Evolutionary conservation across 345 rosid genomes (phyloP).

Genomic region (Populus deltoides): DNA sequence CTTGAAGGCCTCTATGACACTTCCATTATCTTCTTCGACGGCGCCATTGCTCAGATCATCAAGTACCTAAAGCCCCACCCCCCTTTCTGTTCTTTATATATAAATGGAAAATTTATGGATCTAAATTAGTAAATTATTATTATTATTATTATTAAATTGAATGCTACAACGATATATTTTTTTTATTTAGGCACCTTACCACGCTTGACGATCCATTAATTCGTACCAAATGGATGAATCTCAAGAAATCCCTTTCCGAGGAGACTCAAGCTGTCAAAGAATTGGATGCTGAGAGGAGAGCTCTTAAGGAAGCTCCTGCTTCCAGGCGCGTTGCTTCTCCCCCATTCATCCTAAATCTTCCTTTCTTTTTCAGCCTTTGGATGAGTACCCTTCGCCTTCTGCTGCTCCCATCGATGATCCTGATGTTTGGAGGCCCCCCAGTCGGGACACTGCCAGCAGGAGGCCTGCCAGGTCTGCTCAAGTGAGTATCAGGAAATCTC

Average conservation of each 20-base stretch:
- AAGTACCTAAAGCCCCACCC: constrained; percentile 30
- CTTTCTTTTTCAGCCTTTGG: constrained; percentile 92
- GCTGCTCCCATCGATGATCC: constrained; percentile 88
- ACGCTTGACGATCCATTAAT: constrained; percentile 74
- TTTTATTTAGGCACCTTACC: constrained; percentile 61
- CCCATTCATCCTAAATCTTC: constrained; percentile 81
- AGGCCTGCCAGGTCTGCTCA: constrained; percentile 81
- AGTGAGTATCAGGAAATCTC: constrained; percentile 74
- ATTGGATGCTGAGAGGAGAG: constrained; percentile 86
- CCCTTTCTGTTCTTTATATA: no score
- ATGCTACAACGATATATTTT: not conserved
- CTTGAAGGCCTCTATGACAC: constrained; percentile 93
- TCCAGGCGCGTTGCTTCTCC: constrained; percentile 78
- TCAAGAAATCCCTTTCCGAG: constrained; percentile 80
- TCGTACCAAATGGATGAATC: constrained; percentile 94
- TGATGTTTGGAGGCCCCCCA: constrained; percentile 99
- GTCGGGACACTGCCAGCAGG: constrained; percentile 65
- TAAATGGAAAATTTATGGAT: no score
- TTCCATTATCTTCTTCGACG: constrained; percentile 91
- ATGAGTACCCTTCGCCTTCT: constrained; percentile 93
- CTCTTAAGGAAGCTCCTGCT: constrained; percentile 76
- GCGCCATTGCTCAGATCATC: constrained; percentile 84
- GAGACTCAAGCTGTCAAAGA: constrained; percentile 93
- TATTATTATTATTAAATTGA: no score
- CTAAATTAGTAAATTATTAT: no score